These are phyloP conservation scores for Juglanconis sp. DNA, from an alignment of 2,329 filamentous ascomycete genomes.

Conservation along the genomic window DNA sequence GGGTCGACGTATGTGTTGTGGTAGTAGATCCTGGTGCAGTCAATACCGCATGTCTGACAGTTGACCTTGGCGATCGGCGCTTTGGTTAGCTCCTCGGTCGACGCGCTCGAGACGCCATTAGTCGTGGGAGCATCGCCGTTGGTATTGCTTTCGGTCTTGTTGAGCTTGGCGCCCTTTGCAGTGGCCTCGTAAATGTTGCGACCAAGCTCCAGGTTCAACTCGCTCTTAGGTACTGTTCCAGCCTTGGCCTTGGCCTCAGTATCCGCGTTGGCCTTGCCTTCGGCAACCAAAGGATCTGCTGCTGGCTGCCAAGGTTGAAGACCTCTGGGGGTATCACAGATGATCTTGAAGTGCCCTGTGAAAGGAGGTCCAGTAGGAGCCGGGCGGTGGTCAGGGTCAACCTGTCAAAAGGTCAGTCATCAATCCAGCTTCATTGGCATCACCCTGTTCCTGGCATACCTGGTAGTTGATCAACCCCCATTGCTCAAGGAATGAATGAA, in stretches of 20 bases:
- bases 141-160: slow-evolving; percentile 65
- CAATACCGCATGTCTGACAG: slow-evolving; percentile 88
- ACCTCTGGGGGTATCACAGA: slow-evolving; percentile 90
- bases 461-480: slow-evolving; percentile 99
- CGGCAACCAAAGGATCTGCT: slow-evolving; percentile 65
- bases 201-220: slow-evolving; percentile 87
- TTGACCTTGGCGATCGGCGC: slow-evolving; percentile 67
- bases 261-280: slow-evolving; percentile 58
- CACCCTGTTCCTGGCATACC: slow-evolving; percentile 46
- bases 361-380: slow-evolving; percentile 96
- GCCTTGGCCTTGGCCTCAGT: slow-evolving; percentile 74
- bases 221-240: slow-evolving; percentile 66
- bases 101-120: slow-evolving; percentile 58
- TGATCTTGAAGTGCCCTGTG: slow-evolving; percentile 94
- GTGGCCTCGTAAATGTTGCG: slow-evolving; percentile 94
- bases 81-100: slow-evolving; percentile 60
- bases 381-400: slow-evolving; percentile 91
- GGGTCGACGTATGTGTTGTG: slow-evolving; percentile 53
- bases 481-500: slow-evolving; percentile 95
- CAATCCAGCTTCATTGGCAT: not conserved
- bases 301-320: slow-evolving; percentile 94
- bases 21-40: slow-evolving; percentile 70
- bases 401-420: slow-evolving; percentile 48
- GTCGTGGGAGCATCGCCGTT: slow-evolving; percentile 69
- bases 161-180: slow-evolving; percentile 72